Evolutionary conservation across 164 flowering plant species (phyloP).

Genomic region (Vitis rupestris): DNA sequence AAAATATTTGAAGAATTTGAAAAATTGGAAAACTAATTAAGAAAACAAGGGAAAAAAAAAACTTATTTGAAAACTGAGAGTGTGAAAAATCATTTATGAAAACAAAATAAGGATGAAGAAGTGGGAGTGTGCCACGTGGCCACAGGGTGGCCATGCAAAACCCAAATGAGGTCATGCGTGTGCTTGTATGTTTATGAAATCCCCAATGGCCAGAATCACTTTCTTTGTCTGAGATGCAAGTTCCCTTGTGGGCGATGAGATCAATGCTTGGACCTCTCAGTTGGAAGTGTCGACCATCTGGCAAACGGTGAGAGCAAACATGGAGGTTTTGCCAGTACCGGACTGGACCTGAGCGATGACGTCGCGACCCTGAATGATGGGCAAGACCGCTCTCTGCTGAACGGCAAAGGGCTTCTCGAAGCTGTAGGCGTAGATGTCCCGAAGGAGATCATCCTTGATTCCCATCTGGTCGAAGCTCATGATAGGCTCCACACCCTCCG

Average conservation of each 20-base stretch:
- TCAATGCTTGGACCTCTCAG: slow-evolving; percentile 91
- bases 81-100: too few relatives aligned
- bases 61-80: too few relatives aligned
- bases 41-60: too few relatives aligned
- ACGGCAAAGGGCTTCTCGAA: slow-evolving; percentile 95
- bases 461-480: slow-evolving; percentile 83
- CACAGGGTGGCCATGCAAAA: too few relatives aligned
- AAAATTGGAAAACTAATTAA: too few relatives aligned
- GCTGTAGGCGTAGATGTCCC: slow-evolving; percentile 80
- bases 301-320: slow-evolving; percentile 92
- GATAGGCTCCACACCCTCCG: slow-evolving; percentile 73
- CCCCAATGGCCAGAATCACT: slow-evolving; percentile 74
- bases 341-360: slow-evolving; percentile 97
- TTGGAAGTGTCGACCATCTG: slow-evolving; percentile 71
- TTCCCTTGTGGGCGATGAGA: slow-evolving; percentile 94
- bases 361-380: slow-evolving; percentile 84
- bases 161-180: slow-evolving; percentile 51
- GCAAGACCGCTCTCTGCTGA: slow-evolving; percentile 84
- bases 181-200: slow-evolving; percentile 70
- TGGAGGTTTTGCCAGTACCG: slow-evolving; percentile 95
- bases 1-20: too few relatives aligned
- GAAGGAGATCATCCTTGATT: slow-evolving; percentile 66
- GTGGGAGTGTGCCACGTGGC: too few relatives aligned
- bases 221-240: slow-evolving; percentile 89
- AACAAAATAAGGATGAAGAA: too few relatives aligned